Percentiles rank a stretch among this genome's conserved stretches.
Conservation (phyloP, 345 rosid genomes). For the Firmiana major region DNA sequence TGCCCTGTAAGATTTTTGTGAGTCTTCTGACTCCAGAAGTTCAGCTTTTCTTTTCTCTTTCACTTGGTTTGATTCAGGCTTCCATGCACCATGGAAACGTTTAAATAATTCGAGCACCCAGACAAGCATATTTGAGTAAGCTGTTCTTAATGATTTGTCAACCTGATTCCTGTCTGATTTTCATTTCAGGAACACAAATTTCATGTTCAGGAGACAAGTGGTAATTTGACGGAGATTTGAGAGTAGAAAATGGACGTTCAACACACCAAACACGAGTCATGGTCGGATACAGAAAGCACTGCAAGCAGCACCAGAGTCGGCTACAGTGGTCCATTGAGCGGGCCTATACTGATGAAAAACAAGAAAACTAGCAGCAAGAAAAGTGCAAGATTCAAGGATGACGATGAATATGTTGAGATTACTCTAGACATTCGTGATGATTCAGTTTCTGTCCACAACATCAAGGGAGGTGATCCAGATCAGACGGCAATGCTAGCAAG, state of each 20-base stretch:
- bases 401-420: constrained; percentile 44
- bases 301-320: constrained; percentile 26
- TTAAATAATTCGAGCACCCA: not conserved
- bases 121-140: not conserved
- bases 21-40: not conserved
- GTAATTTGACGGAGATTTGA: not conserved
- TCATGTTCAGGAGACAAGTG: no score
- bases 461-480: constrained; percentile 36
- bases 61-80: not conserved
- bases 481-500: constrained; percentile 37
- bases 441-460: constrained; percentile 45
- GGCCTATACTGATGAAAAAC: constrained; percentile 28
- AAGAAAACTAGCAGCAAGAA: constrained; percentile 29
- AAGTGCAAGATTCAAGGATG: constrained; percentile 43
- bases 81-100: not conserved
- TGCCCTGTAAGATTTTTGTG: not conserved
- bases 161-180: not conserved
- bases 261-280: constrained; percentile 28
- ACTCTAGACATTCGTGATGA: constrained; percentile 54
- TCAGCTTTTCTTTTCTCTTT: not conserved
- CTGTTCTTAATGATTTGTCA: not conserved
- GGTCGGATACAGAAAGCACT: constrained; percentile 42
- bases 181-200: constrained; percentile 1
- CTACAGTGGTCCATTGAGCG: constrained; percentile 46
- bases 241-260: constrained; percentile 37